Evolutionary conservation across 2,329 filamentous ascomycete species (phyloP).

Genomic region (Colletotrichum sp.): DNA sequence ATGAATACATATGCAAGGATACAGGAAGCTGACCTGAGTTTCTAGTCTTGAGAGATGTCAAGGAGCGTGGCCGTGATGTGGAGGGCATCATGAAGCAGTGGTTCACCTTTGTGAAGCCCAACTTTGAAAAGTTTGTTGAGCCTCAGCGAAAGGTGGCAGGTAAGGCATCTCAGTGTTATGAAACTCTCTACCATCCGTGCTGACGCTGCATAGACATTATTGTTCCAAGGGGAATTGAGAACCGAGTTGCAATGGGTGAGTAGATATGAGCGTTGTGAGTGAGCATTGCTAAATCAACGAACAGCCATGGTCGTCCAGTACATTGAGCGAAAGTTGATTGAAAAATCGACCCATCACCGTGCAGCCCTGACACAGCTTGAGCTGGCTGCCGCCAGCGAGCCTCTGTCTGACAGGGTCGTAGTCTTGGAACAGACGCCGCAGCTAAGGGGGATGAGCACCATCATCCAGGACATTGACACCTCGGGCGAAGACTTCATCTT

Average conservation of each 20-base stretch:
- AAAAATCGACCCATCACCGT: slow-evolving; percentile 85
- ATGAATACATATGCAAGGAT: not conserved
- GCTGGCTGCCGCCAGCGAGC: slow-evolving; percentile 70
- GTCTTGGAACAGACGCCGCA: slow-evolving; percentile 80
- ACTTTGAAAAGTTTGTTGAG: slow-evolving; percentile 92
- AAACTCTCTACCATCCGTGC: not conserved
- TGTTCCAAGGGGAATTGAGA: slow-evolving; percentile 92
- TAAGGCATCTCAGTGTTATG: slow-evolving; percentile 34
- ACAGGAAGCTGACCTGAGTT: slow-evolving; percentile 7
- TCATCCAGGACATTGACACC: slow-evolving; percentile 82
- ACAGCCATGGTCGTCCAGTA: slow-evolving; percentile 91
- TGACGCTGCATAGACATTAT: slow-evolving; percentile 72
- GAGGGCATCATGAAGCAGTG: slow-evolving; percentile 98
- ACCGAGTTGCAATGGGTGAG: slow-evolving; percentile 85
- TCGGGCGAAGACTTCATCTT: slow-evolving; percentile 92
- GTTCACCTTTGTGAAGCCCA: slow-evolving; percentile 96
- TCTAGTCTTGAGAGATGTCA: slow-evolving; percentile 83
- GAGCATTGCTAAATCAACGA: not conserved
- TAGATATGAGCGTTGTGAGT: not conserved
- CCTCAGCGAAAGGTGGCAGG: slow-evolving; percentile 87
- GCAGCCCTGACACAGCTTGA: slow-evolving; percentile 80
- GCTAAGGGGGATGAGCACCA: slow-evolving; percentile 85
- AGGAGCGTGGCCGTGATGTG: slow-evolving; percentile 86
- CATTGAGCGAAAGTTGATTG: slow-evolving; percentile 83
- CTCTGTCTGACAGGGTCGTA: slow-evolving; percentile 76